Evolutionary conservation across 1,139 yeast genomes (phyloP).

Genomic region (Diutina siamensis): DNA sequence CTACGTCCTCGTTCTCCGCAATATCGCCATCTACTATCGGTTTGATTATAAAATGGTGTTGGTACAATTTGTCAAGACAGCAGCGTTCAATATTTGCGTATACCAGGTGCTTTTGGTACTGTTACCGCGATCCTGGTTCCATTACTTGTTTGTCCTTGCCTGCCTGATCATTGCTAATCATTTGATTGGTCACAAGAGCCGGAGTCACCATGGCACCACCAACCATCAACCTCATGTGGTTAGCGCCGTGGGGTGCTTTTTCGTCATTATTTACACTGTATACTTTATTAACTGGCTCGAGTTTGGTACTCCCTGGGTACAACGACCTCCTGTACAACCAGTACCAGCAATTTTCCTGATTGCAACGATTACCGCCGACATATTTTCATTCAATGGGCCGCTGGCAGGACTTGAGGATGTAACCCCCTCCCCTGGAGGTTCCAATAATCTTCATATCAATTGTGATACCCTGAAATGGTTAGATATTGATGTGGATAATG

Average conservation of each 20-base stretch:
- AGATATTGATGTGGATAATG: constrained; percentile 2
- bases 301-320: not conserved
- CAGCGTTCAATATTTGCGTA: constrained; percentile 2
- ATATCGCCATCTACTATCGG: constrained; percentile 3
- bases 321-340: not conserved
- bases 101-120: constrained; percentile 2
- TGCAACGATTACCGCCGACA: constrained; percentile 4
- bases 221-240: constrained; percentile 1
- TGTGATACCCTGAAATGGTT: constrained; percentile 2
- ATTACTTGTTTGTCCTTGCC: constrained; percentile 4
- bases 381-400: constrained; percentile 3
- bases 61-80: constrained; percentile 6
- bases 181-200: constrained; percentile 1
- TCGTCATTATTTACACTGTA: not conserved
- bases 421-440: not conserved
- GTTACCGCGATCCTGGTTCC: not conserved
- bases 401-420: not conserved
- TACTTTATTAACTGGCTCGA: constrained; percentile 4
- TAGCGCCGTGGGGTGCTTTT: constrained; percentile 3
- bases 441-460: not conserved
- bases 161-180: constrained; percentile 2
- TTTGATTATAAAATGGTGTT: constrained; percentile 5
- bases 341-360: not conserved
- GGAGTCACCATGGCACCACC: not conserved
- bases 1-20: constrained; percentile 6